A percentile compares a stretch with the other conserved stretches of the same genome.
Evolutionary conservation across 306 rosid species (phyloP).

Genomic region (Trifolium fragiferum): DNA sequence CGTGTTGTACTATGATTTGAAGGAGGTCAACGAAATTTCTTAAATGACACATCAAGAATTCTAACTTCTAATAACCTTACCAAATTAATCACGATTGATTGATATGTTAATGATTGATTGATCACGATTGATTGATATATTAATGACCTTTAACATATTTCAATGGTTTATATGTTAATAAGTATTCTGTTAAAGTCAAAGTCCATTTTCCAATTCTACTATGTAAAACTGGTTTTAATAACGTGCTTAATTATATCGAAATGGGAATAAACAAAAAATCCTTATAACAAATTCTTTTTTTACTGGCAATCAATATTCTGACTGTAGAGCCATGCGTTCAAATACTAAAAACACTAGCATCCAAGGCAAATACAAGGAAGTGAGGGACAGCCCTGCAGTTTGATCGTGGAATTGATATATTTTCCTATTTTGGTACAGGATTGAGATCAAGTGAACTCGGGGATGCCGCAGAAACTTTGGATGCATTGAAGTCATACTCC

Average conservation of each 20-base stretch:
- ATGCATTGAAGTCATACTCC: constrained; percentile 17
- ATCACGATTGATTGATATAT: constrained; percentile 21
- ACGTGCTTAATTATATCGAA: too few species aligned
- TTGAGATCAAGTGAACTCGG: not conserved
- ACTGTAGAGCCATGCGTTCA: not conserved
- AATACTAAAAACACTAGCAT: not conserved
- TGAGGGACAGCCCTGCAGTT: not conserved
- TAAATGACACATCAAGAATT: constrained; percentile 14
- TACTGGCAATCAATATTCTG: constrained; percentile 17
- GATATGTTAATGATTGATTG: too few species aligned
- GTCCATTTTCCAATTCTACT: too few species aligned
- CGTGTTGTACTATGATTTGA: not conserved
- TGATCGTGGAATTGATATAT: not conserved
- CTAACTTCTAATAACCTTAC: not conserved
- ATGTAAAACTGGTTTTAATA: too few species aligned
- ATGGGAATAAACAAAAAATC: constrained; percentile 30
- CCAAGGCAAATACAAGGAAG: constrained; percentile 28
- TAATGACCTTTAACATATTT: too few species aligned
- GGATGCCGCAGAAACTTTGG: not conserved
- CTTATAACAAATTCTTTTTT: constrained; percentile 18
- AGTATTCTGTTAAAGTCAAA: too few species aligned
- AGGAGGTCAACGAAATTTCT: constrained; percentile 9
- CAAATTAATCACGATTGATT: constrained; percentile 22
- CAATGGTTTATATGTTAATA: too few species aligned
- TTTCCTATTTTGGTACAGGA: not conserved